Conservation (phyloP, 176 grass and related monocot genomes). For the Metroxylon sagu region DNA sequence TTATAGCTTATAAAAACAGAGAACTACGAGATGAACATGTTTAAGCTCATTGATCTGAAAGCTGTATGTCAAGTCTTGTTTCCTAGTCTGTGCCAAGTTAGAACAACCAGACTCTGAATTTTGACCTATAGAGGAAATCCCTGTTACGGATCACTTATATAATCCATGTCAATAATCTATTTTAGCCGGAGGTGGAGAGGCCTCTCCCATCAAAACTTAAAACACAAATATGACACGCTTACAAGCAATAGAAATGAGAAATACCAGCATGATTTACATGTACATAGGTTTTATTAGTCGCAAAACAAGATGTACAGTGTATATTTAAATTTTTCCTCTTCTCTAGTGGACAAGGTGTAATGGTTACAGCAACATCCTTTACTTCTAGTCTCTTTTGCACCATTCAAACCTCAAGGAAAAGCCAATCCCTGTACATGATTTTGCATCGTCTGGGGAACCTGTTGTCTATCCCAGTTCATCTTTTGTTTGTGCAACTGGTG, state of each 20-base stretch:
- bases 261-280: no score
- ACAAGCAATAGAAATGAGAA: conserved; percentile 8
- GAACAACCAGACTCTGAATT: no score
- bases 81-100: no score
- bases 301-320: conserved; percentile 22
- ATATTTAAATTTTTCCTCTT: conserved; percentile 25
- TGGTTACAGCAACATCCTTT: conserved; percentile 34
- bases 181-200: no score
- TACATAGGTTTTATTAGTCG: conserved; percentile 29
- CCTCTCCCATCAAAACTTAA: conserved; percentile 19
- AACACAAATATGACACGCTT: conserved; percentile 29
- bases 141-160: no score
- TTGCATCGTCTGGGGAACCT: conserved; percentile 37
- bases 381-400: neutral
- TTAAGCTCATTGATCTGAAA: no score
- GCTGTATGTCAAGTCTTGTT: no score
- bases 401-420: conserved; percentile 17
- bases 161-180: no score
- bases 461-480: conserved; percentile 18
- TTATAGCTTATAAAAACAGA: no score
- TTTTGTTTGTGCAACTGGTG: neutral
- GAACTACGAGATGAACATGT: no score
- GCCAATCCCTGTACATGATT: conserved; percentile 46
- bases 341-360: conserved; percentile 10
- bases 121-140: no score